Percentiles rank a stretch among this genome's conserved stretches.
Conservation (phyloP, 345 rosid genomes). For the rapeseed (Brassica napus) region Da-Ae NC_063443.1:10826501-10827000, state of each 20-base stretch:
- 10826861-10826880: slow-evolving; percentile 65
- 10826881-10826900: slow-evolving; percentile 31
- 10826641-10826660: slow-evolving; percentile 66
- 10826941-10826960: slow-evolving; percentile 52
- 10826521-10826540: slow-evolving; percentile 9
- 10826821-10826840: slow-evolving; percentile 74
- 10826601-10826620: slow-evolving; percentile 70
- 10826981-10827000: slow-evolving; percentile 54
- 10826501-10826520: neutral
- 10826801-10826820: slow-evolving; percentile 72
- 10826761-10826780: slow-evolving; percentile 82
- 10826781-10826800: slow-evolving; percentile 78
- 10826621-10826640: slow-evolving; percentile 81
- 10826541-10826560: neutral
- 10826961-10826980: slow-evolving; percentile 54
- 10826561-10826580: neutral
- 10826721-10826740: slow-evolving; percentile 75
- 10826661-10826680: slow-evolving; percentile 59
- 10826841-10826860: slow-evolving; percentile 95
- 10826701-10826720: slow-evolving; percentile 52
- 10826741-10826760: slow-evolving; percentile 70
- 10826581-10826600: slow-evolving; percentile 94
- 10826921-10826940: slow-evolving; percentile 16
- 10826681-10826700: slow-evolving; percentile 66
- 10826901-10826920: slow-evolving; percentile 20